Base-by-base conservation (phyloP, 1,284 basidiomycete genomes). In the Stygiomarasmius scandens region DNA sequence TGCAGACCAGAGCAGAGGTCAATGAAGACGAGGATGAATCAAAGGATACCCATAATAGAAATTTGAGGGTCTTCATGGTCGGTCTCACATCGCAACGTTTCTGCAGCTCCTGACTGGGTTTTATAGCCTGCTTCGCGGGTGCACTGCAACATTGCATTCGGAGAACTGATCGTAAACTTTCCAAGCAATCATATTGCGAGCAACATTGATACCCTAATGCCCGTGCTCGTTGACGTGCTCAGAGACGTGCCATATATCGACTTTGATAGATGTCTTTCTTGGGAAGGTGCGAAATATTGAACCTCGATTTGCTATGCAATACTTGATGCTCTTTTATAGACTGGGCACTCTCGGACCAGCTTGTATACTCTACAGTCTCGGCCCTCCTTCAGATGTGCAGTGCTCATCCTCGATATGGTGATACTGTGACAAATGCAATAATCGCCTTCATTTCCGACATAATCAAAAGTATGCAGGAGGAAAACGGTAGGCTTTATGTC, bases 291-390 rank as follows among this genome's bases (percentile, higher is more conserved):
- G 74, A 58, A n/a, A 55, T 69, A 50, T n/a, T 41, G 36, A n/a
- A 8, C 9, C 10, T 54, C 27, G 27, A 32, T 32, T 2, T 41
- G 49, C n/a, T 49, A 22, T 47, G 8, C 51, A 54, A 29, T 20
- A 29, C 61, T 70, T 27, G 67, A 59, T 38, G 24, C 56, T 27
- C 43, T 6, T 22, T 8, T 41, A 14, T 53, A 90, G 90, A 92
- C 63, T 92, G 90, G 90, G 82, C 92, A 3, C 77, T 91, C 34
- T 87, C 91, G 19, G 92, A 93, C 69, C 90, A 93, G 64, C 80
- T 95, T 34, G 85, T 90, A 1, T 90, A 80, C 64, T 85, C 88
- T 1, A 90, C 87, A 1, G 81, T 92, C 24, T 87, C 87, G 9
- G 89, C 92, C 10, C 75, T 93, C 2, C 75, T 95, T 41, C 78